Conservation (phyloP, 2,329 filamentous ascomycete genomes). For the Exophiala lecanii-corni region DNA sequence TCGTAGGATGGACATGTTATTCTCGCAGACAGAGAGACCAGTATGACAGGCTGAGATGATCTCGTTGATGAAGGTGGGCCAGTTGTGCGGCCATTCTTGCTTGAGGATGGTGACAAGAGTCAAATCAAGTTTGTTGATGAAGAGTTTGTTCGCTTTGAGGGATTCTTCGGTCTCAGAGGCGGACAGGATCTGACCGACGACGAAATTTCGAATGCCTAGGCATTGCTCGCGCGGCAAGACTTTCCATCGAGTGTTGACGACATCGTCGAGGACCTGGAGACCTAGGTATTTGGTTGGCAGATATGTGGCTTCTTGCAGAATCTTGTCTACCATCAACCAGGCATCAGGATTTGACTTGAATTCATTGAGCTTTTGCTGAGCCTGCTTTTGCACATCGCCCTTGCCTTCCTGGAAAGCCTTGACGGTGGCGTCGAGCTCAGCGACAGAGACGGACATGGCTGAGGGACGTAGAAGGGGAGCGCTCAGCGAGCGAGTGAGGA, state of each 20-base stretch:
- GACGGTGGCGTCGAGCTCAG: conserved; percentile 94
- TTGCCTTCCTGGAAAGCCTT: conserved; percentile 96
- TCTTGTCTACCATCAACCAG: conserved; percentile 96
- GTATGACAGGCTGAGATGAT: conserved; percentile 95
- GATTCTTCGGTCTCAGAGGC: conserved; percentile 86
- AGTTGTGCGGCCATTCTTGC: conserved; percentile 99
- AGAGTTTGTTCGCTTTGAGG: conserved; percentile 74
- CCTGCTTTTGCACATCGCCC: conserved; percentile 61
- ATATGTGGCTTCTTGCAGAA: conserved; percentile 87
- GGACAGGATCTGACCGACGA: conserved; percentile 97
- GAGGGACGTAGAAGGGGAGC: conserved; percentile 6
- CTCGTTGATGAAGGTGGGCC: conserved; percentile 99
- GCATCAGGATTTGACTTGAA: conserved; percentile 99
- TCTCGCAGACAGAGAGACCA: conserved; percentile 95
- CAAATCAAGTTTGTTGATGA: conserved; percentile 97
- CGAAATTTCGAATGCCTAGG: conserved; percentile 97
- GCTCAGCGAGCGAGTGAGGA: conserved; percentile 20
- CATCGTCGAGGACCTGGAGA: conserved; percentile 93
- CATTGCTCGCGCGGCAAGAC: conserved; percentile 94
- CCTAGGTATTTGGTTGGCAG: conserved; percentile 96
- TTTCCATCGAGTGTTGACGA: conserved; percentile 99
- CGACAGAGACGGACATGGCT: conserved; percentile 66
- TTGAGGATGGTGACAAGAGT: conserved; percentile 96
- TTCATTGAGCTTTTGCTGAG: conserved; percentile 45
- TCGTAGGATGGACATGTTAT: conserved; percentile 98